Evolutionary conservation across 495 filamentous ascomycete species (phyloP).

Genomic region (Hyaloscypha variabilis): DNA sequence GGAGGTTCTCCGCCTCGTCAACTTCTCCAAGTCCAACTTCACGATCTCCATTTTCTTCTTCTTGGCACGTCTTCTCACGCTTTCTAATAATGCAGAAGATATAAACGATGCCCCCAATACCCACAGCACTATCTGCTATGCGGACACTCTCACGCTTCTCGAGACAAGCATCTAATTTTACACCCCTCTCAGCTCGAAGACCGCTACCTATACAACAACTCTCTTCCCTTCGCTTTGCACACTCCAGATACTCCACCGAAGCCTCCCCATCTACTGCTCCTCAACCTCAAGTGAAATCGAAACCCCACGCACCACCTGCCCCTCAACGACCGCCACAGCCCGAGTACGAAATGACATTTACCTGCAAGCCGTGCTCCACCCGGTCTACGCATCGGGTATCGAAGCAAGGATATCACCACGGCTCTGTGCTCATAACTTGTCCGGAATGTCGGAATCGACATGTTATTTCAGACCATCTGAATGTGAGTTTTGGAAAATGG

Average conservation of each 20-base stretch:
- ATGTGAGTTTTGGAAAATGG: conserved; percentile 35
- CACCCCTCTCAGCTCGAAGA: conserved; percentile 24
- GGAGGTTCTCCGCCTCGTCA: background rate
- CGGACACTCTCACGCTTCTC: conserved; percentile 39
- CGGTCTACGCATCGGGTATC: conserved; percentile 79
- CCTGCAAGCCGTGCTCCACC: conserved; percentile 80
- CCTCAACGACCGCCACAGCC: conserved; percentile 46
- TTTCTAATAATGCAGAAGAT: background rate
- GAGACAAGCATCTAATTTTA: conserved; percentile 11
- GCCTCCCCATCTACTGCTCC: background rate
- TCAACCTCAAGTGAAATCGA: background rate
- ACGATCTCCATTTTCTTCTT: background rate
- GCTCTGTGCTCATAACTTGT: conserved; percentile 85
- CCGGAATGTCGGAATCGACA: conserved; percentile 82
- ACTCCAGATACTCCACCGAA: background rate
- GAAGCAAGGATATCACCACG: conserved; percentile 92
- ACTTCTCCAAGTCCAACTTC: background rate
- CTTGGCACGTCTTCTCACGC: background rate
- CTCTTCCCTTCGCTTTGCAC: background rate
- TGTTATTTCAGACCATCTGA: conserved; percentile 88
- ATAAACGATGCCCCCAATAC: conserved; percentile 13
- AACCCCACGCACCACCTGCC: background rate
- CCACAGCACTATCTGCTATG: conserved; percentile 35
- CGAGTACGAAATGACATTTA: conserved; percentile 84
- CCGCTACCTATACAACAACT: conserved; percentile 36